Evolutionary conservation across 169 alveolate genomes (phyloP).

Genomic region (Sarcocystis neurona): DNA sequence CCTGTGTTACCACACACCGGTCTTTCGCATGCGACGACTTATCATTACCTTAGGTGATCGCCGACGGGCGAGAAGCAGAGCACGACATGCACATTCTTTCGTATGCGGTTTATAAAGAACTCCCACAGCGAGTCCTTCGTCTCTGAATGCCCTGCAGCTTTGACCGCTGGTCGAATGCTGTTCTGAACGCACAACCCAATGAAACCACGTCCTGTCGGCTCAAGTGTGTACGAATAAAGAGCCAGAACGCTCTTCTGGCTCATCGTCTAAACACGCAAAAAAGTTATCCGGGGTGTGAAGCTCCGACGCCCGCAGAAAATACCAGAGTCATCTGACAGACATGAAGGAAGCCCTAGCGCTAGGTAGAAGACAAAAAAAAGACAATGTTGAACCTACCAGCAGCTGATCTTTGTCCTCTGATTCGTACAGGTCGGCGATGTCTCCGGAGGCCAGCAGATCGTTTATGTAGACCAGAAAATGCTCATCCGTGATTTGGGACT

Average conservation of each 20-base stretch:
- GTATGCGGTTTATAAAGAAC: slow-evolving; percentile 91
- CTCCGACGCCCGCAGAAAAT: no score
- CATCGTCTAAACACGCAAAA: no score
- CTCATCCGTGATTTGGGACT: slow-evolving; percentile 91
- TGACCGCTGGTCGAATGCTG: slow-evolving; percentile 85
- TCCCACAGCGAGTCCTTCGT: slow-evolving; percentile 90
- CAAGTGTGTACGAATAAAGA: slow-evolving; percentile 49
- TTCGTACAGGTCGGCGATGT: slow-evolving; percentile 89
- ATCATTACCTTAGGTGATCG: slow-evolving; percentile 81
- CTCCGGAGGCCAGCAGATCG: slow-evolving; percentile 92
- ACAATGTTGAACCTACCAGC: slow-evolving; percentile 78
- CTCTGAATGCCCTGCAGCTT: slow-evolving; percentile 89
- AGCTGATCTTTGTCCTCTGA: slow-evolving; percentile 92
- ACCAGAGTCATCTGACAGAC: no score
- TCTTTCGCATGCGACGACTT: no score
- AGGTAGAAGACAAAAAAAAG: no score
- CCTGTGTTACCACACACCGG: neutral
- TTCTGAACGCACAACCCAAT: no score
- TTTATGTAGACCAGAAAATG: slow-evolving; percentile 90
- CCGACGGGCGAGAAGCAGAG: slow-evolving; percentile 96
- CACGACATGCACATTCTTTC: slow-evolving; percentile 92
- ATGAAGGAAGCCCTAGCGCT: no score
- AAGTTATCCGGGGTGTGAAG: no score
- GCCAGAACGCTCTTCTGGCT: slow-evolving; percentile 53
- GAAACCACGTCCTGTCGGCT: slow-evolving; percentile 57